A percentile compares a stretch with the other conserved stretches of the same genome.
Evolutionary conservation across 108 stramenopile species (phyloP).

Genomic region (Cyclotella choctawhatcheeana): DNA sequence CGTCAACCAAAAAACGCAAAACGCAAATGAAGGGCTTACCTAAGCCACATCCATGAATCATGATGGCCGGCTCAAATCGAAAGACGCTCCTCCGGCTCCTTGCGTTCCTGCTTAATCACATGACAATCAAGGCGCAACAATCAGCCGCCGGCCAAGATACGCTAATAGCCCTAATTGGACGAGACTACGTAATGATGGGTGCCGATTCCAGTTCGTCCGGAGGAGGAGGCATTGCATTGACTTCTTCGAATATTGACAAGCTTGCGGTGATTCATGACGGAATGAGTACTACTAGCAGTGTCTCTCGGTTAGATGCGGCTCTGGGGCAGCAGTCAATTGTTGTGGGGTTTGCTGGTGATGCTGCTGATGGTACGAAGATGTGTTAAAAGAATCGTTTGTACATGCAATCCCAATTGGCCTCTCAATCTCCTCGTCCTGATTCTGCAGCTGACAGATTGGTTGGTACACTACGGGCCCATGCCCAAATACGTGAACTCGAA

Average conservation of each 20-base stretch:
- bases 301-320: not conserved
- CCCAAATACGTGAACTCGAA: slow-evolving; percentile 66
- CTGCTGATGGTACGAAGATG: slow-evolving; percentile 53
- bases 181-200: slow-evolving; percentile 80
- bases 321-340: slow-evolving; percentile 60
- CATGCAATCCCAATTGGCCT: no score
- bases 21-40: no score
- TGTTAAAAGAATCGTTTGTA: no score
- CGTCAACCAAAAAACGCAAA: no score
- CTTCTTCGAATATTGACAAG: slow-evolving; percentile 74
- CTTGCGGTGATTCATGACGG: slow-evolving; percentile 55
- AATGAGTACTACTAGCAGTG: slow-evolving; percentile 1
- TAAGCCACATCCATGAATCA: not conserved
- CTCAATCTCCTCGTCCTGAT: not conserved
- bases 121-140: slow-evolving; percentile 15
- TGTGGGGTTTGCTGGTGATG: slow-evolving; percentile 77
- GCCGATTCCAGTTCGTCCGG: slow-evolving; percentile 66
- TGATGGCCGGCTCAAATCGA: not conserved
- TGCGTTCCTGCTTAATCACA: not conserved
- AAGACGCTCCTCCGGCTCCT: not conserved
- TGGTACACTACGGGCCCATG: slow-evolving; percentile 51
- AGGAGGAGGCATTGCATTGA: slow-evolving; percentile 63
- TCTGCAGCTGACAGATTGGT: slow-evolving; percentile 63
- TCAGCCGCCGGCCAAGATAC: slow-evolving; percentile 67
- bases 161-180: slow-evolving; percentile 75